Conservation (phyloP, 805 yeast species). For the Nakazawaea siamensis region DNA sequence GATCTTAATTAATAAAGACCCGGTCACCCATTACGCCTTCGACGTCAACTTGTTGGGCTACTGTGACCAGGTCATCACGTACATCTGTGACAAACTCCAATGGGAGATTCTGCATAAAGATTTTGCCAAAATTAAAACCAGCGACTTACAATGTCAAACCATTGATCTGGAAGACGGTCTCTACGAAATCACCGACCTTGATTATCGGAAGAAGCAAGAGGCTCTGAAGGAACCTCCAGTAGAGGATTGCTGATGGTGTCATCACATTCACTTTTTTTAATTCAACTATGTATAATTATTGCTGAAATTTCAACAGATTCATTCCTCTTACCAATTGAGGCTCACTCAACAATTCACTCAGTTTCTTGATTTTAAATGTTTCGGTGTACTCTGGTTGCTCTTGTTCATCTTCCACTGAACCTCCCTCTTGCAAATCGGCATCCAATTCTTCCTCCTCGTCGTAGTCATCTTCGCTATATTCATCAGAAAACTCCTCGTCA, state of each 20-base stretch:
- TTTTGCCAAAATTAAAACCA: constrained; percentile 27
- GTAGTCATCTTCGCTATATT: constrained; percentile 21
- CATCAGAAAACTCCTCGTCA: constrained; percentile 17
- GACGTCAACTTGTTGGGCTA: constrained; percentile 71
- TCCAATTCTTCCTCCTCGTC: constrained; percentile 12
- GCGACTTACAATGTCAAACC: constrained; percentile 20
- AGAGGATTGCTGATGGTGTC: no score
- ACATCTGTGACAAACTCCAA: constrained; percentile 44
- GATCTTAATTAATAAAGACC: constrained; percentile 69
- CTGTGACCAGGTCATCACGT: constrained; percentile 76
- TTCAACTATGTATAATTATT: neutral
- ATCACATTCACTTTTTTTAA: no score
- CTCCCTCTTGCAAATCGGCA: constrained; percentile 4
- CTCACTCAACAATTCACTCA: constrained; percentile 6
- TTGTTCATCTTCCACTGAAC: no score
- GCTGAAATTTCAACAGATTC: constrained; percentile 3
- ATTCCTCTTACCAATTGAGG: constrained; percentile 8
- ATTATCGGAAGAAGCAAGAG: constrained; percentile 17
- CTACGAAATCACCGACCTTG: constrained; percentile 24
- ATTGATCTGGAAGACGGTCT: neutral
- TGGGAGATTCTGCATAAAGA: constrained; percentile 58
- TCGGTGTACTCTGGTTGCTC: no score
- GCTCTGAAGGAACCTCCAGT: no score
- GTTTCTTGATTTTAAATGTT: constrained; percentile 2
- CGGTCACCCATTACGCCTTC: constrained; percentile 67